phyloP scores from a whole-genome alignment of 192 early-diverging fungal species.

The Allomyces javanicus region DNA sequence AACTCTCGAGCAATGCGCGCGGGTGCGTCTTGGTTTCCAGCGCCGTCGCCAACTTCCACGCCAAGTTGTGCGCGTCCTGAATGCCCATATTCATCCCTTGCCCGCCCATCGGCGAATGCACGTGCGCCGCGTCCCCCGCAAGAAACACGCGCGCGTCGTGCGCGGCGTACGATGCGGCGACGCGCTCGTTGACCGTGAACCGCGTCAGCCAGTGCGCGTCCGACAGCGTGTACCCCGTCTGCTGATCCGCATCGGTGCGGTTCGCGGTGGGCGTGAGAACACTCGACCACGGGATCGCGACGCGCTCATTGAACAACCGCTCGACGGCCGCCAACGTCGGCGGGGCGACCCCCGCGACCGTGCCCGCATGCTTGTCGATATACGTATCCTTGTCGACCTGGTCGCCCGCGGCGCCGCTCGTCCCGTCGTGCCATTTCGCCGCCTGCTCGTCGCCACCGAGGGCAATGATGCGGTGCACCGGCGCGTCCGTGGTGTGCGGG shows the following conservation, averaged over 20 bases:
- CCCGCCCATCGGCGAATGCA: conserved; percentile 15
- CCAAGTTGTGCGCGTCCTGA: conserved; percentile 20
- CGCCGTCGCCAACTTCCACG: conserved; percentile 22
- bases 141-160: conserved; percentile 11
- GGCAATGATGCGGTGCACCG: neutral
- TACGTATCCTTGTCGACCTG: neutral
- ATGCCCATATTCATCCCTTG: conserved; percentile 20
- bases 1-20: neutral
- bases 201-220: conserved; percentile 6
- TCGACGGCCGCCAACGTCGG: neutral
- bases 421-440: neutral
- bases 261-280: neutral
- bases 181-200: conserved; percentile 11
- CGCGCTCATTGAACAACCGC: neutral
- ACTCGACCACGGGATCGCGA: neutral
- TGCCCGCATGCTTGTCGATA: neutral
- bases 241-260: neutral
- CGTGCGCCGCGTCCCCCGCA: conserved; percentile 22
- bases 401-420: neutral
- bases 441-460: neutral
- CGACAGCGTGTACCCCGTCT: conserved; percentile 6
- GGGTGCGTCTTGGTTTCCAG: neutral
- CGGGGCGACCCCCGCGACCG: neutral
- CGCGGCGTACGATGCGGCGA: conserved; percentile 8
- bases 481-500: neutral